Base-by-base conservation (phyloP, 371 early-diverging fungal species). In the Coemansia sp. region DNA sequence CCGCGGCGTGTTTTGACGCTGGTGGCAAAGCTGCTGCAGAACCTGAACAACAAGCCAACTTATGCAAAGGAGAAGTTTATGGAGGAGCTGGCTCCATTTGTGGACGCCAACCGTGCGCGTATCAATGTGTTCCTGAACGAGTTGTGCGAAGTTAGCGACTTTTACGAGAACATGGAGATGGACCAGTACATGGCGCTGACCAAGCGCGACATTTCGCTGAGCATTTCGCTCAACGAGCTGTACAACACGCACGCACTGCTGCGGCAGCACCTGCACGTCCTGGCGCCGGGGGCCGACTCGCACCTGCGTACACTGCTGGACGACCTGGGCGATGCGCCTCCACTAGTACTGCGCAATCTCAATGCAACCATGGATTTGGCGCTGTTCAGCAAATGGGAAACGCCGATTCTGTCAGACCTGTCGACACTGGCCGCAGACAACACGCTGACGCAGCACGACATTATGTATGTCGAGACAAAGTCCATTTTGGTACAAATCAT, bases 181-280 rank as follows among this genome's bases (percentile, higher is more conserved):
- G 96, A 96, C 79, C 96, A 96, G 82, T 96, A 96, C 73, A 90
- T 95, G 84, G 94, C 95, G 0, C 80, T 96, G 61, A 94, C 94
- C 14, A 94, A 94, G 75, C 94, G 94, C 78, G 92, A 97, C 64
- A 87, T 95, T 53, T 80, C 87, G 53, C 82, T 97, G 39, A 89
- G 89, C 75, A 94, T 97, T 63, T 92, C 93, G 18, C 79, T 94
- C 33, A 96, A 97, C 79, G 96, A 97, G 85, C 89, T 97, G 65
- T 94, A 91, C 82, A 93, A 89, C 67, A 95, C 93, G 12, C 92
- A 94, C 51, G 83, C 89, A n/a, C 82, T 96, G 28, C 79, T 97
- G 59, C 77, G 86, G 9, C 91, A 93, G 81, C 94, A 96, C 72
- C 67, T 89, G 66, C 91, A 94, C 65, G 82, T 86, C 7, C 70